Base-by-base conservation (phyloP, 2,329 filamentous ascomycete species). In the Teratosphaeria viscida region DNA sequence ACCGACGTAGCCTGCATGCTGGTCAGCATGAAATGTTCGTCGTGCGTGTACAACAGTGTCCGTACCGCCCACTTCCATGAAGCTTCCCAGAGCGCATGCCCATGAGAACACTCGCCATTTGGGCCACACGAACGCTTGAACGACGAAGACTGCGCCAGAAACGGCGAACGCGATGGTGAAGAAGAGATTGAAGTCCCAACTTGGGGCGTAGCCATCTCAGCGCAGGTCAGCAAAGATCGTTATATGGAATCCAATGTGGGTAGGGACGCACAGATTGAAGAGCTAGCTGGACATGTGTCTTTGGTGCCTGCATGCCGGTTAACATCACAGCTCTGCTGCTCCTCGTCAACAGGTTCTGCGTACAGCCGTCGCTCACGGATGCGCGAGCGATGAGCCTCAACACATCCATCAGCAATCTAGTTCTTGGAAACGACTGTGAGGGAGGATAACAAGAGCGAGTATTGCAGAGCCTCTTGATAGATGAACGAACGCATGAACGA, bases 1-100 rank as follows among this genome's bases (percentile, higher is more conserved):
- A 3, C 81, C 82, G 16, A 76, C 71, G 65, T 85, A 85, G 5
- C 83, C 83, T 2, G 43, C 55, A 32, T 6, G n/a, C 54, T 54
- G 34, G 53, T 56, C 16, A 56, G 16, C n/a, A 56, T 56, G 12
- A 8, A 26, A 34, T 23, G 1, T 11, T 23, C 14, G n/a, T 49
- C 8, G 43, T n/a, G 8, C 8, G 5, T n/a, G 16, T 26, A n/a
- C 6, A 6, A 19, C 8, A 32, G 14, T 5, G 16, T 32, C 27
- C 55, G 10, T 57, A 57, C 55, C 55, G 39, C 55, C 55, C 2
- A 43, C 23, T 26, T 57, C 55, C 55, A 52, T 57, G 19, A 57
- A 34, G 19, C 55, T 27, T 14, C 55, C 55, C 16, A 52, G 14
- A 29, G 55, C 55, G 49, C 35, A 52, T 34, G 55, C 19, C 35